These are phyloP conservation scores for Prunus yedoensis DNA, from an alignment of 331 rosid genomes.

Conservation along the genomic window DNA sequence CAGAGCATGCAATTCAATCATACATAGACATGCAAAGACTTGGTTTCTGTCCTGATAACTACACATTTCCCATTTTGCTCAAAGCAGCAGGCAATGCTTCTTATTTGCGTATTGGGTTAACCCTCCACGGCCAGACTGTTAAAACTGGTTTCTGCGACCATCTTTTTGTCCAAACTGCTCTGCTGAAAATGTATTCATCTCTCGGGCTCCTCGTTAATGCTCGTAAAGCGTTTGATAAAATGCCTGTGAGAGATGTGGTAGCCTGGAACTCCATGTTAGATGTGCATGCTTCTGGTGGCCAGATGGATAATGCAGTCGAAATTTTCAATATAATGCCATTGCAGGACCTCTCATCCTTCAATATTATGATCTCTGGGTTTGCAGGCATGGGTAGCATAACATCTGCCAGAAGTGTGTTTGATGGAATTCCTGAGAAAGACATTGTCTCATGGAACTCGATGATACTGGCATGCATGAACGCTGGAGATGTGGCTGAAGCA, in stretches of 20 bases:
- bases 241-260: slow-evolving; percentile 26
- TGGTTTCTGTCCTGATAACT: slow-evolving; percentile 29
- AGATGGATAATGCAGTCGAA: slow-evolving; percentile 18
- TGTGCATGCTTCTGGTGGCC: slow-evolving; percentile 25
- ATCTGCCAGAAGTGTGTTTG: slow-evolving; percentile 21
- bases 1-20: slow-evolving; percentile 19
- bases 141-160: slow-evolving; percentile 27
- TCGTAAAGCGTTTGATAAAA: slow-evolving; percentile 26
- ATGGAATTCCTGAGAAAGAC: slow-evolving; percentile 24
- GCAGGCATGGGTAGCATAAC: slow-evolving; percentile 6
- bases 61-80: slow-evolving; percentile 33
- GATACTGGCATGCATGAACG: slow-evolving; percentile 25
- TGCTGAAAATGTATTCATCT: slow-evolving; percentile 13
- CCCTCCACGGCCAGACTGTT: slow-evolving; percentile 25
- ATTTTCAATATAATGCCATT: slow-evolving; percentile 25
- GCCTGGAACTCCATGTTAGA: slow-evolving; percentile 39
- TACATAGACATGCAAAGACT: slow-evolving; percentile 26
- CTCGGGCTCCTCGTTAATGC: slow-evolving; percentile 12
- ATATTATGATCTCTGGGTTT: slow-evolving; percentile 31
- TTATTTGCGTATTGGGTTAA: neutral
- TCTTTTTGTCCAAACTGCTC: slow-evolving; percentile 31
- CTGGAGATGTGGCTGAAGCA: slow-evolving; percentile 27
- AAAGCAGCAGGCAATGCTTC: slow-evolving; percentile 25
- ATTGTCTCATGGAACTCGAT: slow-evolving; percentile 35
- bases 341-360: slow-evolving; percentile 26